Evolutionary conservation across 2,329 filamentous ascomycete species (phyloP).

Genomic region (Immersiporthe knoxdaviesiana): DNA sequence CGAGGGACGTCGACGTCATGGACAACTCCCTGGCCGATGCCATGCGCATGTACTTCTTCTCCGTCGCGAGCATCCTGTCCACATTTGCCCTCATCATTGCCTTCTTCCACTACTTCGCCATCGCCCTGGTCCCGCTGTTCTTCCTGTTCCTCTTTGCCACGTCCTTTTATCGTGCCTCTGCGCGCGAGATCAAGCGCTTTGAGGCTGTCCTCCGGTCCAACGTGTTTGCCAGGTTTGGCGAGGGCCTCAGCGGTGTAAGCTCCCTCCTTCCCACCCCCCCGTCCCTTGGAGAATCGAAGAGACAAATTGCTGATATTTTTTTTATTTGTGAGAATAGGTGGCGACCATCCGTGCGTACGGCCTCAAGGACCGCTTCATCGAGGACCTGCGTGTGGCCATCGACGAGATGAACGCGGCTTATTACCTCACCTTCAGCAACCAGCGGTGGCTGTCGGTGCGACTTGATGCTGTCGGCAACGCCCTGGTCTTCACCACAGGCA

Average conservation of each 20-base stretch:
- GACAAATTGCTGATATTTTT: background rate
- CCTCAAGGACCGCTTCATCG: conserved; percentile 58
- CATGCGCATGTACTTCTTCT: conserved; percentile 68
- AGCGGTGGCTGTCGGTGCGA: conserved; percentile 87
- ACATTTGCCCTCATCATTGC: conserved; percentile 68
- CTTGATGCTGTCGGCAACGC: conserved; percentile 83
- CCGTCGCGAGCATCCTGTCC: conserved; percentile 63
- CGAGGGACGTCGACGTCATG: conserved; percentile 73
- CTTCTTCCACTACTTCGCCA: conserved; percentile 70
- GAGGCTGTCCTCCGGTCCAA: conserved; percentile 67
- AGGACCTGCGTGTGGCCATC: conserved; percentile 70
- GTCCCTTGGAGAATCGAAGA: no score
- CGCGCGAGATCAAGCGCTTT: conserved; percentile 70
- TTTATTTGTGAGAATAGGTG: background rate
- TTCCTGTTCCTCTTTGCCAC: conserved; percentile 64
- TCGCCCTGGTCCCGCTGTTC: conserved; percentile 64
- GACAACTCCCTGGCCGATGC: conserved; percentile 68
- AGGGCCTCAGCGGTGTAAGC: conserved; percentile 61
- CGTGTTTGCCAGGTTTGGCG: conserved; percentile 68
- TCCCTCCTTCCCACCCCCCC: no score
- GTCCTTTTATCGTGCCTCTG: conserved; percentile 68
- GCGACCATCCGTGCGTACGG: conserved; percentile 69
- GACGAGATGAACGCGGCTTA: conserved; percentile 95
- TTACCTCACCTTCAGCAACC: conserved; percentile 93
- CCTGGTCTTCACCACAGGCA: conserved; percentile 85